A percentile compares a stretch with the other conserved stretches of the same genome.
Evolutionary conservation across 495 filamentous ascomycete species (phyloP).

Genomic region (Penicillium lagena): DNA sequence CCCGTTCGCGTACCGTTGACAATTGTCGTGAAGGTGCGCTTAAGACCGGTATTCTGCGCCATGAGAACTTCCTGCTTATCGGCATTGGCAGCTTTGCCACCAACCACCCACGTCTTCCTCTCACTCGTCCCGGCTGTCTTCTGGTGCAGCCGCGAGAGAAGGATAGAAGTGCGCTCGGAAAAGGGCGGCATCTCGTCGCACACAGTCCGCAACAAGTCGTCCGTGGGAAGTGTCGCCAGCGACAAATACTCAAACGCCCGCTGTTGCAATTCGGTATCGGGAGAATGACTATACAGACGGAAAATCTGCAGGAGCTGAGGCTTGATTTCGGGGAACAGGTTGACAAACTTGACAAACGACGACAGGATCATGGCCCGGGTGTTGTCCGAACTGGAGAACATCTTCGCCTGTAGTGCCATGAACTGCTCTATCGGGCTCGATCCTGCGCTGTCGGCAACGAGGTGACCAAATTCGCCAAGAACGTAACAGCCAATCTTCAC

Average conservation of each 20-base stretch:
- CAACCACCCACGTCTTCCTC: slow-evolving; percentile 92
- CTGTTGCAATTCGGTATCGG: slow-evolving; percentile 94
- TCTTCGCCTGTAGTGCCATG: slow-evolving; percentile 83
- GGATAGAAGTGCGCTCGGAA: slow-evolving; percentile 85
- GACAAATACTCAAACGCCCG: slow-evolving; percentile 93
- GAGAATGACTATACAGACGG: slow-evolving; percentile 83
- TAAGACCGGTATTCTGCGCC: slow-evolving; percentile 74
- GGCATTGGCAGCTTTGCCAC: slow-evolving; percentile 85
- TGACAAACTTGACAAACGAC: slow-evolving; percentile 95
- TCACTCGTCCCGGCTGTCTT: slow-evolving; percentile 87
- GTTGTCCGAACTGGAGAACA: slow-evolving; percentile 79
- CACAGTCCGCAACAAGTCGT: slow-evolving; percentile 90
- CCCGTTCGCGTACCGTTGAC: slow-evolving; percentile 49
- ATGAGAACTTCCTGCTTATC: slow-evolving; percentile 75
- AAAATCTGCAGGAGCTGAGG: slow-evolving; percentile 89
- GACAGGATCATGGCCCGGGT: slow-evolving; percentile 92
- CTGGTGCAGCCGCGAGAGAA: slow-evolving; percentile 88
- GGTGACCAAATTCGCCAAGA: slow-evolving; percentile 92
- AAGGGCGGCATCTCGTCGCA: slow-evolving; percentile 99
- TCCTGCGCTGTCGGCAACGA: slow-evolving; percentile 89
- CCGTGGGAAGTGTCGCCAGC: slow-evolving; percentile 76
- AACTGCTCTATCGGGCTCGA: slow-evolving; percentile 98
- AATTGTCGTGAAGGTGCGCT: slow-evolving; percentile 68
- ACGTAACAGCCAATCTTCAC: slow-evolving; percentile 97
- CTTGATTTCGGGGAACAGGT: slow-evolving; percentile 98